A percentile compares a stretch with the other conserved stretches of the same genome.
Conservation (phyloP, 2,329 filamentous ascomycete species). For the Diaporthe ampelina region DNA sequence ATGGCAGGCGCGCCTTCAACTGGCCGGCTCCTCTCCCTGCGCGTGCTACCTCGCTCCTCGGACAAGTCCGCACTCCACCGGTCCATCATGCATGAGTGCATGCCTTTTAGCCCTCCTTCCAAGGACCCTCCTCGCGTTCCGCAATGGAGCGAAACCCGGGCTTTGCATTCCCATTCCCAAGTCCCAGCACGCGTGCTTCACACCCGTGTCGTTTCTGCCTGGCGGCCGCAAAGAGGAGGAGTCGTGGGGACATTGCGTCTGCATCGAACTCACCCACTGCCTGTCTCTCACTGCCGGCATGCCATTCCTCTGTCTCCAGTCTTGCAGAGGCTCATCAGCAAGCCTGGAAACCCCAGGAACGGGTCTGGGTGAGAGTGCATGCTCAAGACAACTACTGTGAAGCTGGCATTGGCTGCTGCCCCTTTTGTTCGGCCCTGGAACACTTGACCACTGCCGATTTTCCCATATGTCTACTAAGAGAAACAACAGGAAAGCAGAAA, state of each 20-base stretch:
- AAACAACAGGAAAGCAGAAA: neutral
- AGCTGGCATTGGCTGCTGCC: neutral
- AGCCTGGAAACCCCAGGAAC: neutral
- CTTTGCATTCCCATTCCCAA: neutral
- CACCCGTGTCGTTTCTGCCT: constrained; percentile 6
- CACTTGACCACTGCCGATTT: neutral
- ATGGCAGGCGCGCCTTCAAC: neutral
- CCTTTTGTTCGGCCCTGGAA: too few species aligned
- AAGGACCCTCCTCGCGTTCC: constrained; percentile 1
- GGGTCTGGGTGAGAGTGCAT: too few species aligned
- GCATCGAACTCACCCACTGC: neutral
- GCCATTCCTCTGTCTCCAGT: neutral
- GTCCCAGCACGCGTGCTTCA: neutral
- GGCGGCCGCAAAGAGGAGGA: neutral
- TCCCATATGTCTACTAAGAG: neutral
- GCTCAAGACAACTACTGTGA: neutral
- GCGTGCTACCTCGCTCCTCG: neutral
- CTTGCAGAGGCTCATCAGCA: too few species aligned
- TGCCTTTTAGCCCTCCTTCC: too few species aligned
- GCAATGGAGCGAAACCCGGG: neutral
- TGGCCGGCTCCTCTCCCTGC: neutral
- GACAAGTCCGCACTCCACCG: neutral
- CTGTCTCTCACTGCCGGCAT: too few species aligned
- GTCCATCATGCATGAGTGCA: too few species aligned
- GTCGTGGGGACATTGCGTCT: neutral